Base-by-base conservation (phyloP, 2,329 filamentous ascomycete species). In the Scedosporium aurantiacum region DNA sequence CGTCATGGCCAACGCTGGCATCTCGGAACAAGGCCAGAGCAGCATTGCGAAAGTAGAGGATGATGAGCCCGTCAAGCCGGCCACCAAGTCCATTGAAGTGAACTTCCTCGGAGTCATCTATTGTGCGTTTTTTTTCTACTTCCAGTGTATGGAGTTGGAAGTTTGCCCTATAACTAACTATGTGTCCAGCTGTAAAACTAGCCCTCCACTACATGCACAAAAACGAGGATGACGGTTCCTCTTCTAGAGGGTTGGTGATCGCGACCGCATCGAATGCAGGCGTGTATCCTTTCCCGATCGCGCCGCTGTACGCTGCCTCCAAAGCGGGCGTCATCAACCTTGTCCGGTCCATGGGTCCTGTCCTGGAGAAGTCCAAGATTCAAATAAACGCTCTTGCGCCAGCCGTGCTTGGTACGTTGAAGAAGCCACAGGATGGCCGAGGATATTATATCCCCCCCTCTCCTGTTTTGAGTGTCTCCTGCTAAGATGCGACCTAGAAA, bases 211-310 rank as follows among this genome's bases (percentile, higher is more conserved):
- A 82, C 63, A 77, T 82, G 69, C 70, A 72, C 23, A 78, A 76
- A 65, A 80, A 79, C 60, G 56, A 61, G 2, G 65, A 69, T 0
- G 63, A 70, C 50, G 3, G 23, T 12, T 56, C 66, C 12, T 63
- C 64, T 27, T 67, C 73, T n/a, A 71, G 73, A 27, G 78, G 79
- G 0, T 72, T 71, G 5, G 79, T 82, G 50, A 73, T 82, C 58
- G 81, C 79, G 70, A 82, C 80, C 0, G 75, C 79, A 0, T 81
- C 79, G 3, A 81, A 81, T 66, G 79, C 78, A 1, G 80, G 79
- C 0, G 58, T 82, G 1, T 82, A 82, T 63, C 72, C 78, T 0
- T 80, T 82, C 61, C 75, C 78, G 0, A 73, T 77, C 2, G 77
- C 78, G 1, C 80, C 80, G 0, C 65, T 82, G 5, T 82, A 82